Evolutionary conservation across 495 filamentous ascomycete species (phyloP), one percentile per base, ranked within the genome.

Genomic region (Penicillium coffeae): DNA sequence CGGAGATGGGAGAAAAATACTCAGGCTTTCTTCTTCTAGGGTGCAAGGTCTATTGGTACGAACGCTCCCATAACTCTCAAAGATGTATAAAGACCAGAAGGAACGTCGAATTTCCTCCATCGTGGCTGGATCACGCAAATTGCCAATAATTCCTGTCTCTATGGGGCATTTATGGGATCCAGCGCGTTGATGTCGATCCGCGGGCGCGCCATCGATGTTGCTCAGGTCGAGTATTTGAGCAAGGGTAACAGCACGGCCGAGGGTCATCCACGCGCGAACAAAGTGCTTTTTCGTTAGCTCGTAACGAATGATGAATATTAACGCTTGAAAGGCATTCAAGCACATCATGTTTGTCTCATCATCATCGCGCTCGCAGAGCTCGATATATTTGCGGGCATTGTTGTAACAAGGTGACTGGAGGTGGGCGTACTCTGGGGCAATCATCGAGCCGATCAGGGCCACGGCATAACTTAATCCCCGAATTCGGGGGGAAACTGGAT

Each of bases 231-330:
- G 37, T 8, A 48, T 48, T 38, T 44, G 46, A 42, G 46, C 46
- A 14, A 48, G 37, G 4, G 46, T 48, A 16, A 32, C 21, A n/a
- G 55, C 51, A 30, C 51, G 45, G 15, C 55, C 51, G 30, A 54
- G 46, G 38, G 45, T 58, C 46, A 58, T 55, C 51, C 55, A 58
- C 16, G 55, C 47, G 25, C 55, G 51, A 19, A 40, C 47, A 47
- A 58, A 58, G 22, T 47, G 38, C 21, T 46, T 50, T 14, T 41
- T 49, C 38, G 38, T 43, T 16, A 58, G 38, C 33, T 58, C 55
- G 46, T 58, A 58, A 30, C 42, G 43, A 16, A 47, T 38, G 32
- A 58, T 42, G 30, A 54, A 49, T n/a, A 58, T 30, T 19, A 37
- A 47, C 21, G 55, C 38, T 47, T 58, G 55, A 22, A 54, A 44